Base-by-base conservation (phyloP, 2,329 filamentous ascomycete genomes). In the Phoma sp. region DNA sequence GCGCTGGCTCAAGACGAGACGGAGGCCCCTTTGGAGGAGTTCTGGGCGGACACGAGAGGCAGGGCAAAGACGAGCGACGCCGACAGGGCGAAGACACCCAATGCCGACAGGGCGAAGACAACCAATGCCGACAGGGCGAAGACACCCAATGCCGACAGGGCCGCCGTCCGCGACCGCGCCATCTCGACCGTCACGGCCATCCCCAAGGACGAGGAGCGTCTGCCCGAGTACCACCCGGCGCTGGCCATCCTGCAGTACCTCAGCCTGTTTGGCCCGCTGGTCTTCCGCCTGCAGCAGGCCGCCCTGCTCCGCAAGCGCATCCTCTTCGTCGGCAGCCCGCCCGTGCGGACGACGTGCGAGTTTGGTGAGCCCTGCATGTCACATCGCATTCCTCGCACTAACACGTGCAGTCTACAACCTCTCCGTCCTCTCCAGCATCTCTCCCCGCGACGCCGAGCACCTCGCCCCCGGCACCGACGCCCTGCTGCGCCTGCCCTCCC, bases 351-450 rank as follows among this genome's bases (percentile, higher is more conserved):
- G 65, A 84, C 87, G 47, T 98, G 93, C 78, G 91, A 96, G 75
- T 96, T 93, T 81, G 92, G 93, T 96, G 80, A 32, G 77, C n/a
- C n/a, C n/a, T n/a, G n/a, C n/a, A n/a, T n/a, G n/a, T n/a, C n/a
- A n/a, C n/a, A n/a, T n/a, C n/a, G n/a, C n/a, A n/a, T n/a, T n/a
- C n/a, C n/a, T n/a, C n/a, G n/a, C n/a, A n/a, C 66, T 59, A 20
- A 57, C 29, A 12, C 25, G 6, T 18, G 15, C 59, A 93, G 95
- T 98, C 58, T 99, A 98, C 77, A 87, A 95, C 72, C 84, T 98
- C 45, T 97, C 93, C n/a, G 84, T 98, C 47, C 81, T 99, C 28
- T 92, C 93, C 37, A 96, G 92, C 64, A 88, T 98, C 36, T 92
- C 95, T 23, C 82, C 88, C 30, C 86, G 89, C 25, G 83, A 92